Base-by-base conservation (phyloP, 1,284 basidiomycete species). In the Taiwanofungus camphoratus region DNA sequence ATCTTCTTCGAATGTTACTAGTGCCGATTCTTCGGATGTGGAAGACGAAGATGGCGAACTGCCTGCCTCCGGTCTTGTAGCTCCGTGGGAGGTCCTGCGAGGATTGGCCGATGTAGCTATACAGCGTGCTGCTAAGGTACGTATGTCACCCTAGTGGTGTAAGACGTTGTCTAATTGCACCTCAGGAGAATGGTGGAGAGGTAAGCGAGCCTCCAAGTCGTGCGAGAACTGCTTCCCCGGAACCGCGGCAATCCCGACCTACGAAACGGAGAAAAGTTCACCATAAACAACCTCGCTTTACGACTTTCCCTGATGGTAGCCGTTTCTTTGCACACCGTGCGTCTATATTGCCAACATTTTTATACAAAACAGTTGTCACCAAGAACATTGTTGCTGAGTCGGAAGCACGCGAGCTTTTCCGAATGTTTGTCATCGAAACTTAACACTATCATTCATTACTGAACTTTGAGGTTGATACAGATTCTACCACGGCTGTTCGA, bases 401-500 rank as follows among this genome's bases (percentile, higher is more conserved):
- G 22, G 90, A 94, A 57, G 92, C 87, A 2, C 79, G 81, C 41
- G 86, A 91, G 47, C 65, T 94, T 35, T 91, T 93, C 65, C 73
- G 76, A 58, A 86, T 92, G 87, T 91, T 51, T 69, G 36, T 36
- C 27, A 36, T 46, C 41, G 44, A 42, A 42, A 41, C n/a, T n/a
- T n/a, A n/a, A n/a, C n/a, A n/a, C n/a, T n/a, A n/a, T n/a, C n/a
- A n/a, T n/a, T n/a, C n/a, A n/a, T n/a, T n/a, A n/a, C n/a, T n/a
- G n/a, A n/a, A n/a, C n/a, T n/a, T n/a, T n/a, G n/a, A n/a, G n/a
- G n/a, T n/a, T n/a, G n/a, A 24, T 43, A 18, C 42, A 90, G 87
- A 60, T 93, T 87, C 63, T 94, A 87, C 62, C 74, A 81, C 34
- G 87, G 91, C 20, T 93, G 90, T 55, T 91, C 87, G 19, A 92